A percentile compares a stretch with the other conserved stretches of the same genome.
phyloP scores from a whole-genome alignment of 441 rosid species.

The Codiaeum variegatum region DNA sequence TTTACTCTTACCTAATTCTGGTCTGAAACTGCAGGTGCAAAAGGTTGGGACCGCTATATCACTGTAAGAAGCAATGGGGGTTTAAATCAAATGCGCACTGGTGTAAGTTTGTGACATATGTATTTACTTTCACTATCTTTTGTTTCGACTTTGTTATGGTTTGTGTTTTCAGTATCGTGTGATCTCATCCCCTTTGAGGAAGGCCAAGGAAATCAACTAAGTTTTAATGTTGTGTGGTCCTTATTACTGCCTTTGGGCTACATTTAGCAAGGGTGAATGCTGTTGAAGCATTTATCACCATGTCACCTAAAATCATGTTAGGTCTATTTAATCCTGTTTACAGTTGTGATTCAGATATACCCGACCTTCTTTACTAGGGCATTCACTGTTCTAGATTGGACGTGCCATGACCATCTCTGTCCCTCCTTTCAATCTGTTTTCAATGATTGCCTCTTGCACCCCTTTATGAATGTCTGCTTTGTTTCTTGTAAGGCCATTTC shows the following conservation, averaged over 20 bases:
- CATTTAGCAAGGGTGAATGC: background rate
- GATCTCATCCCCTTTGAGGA: background rate
- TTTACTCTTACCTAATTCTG: background rate
- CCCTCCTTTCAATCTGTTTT: background rate
- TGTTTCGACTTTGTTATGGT: background rate
- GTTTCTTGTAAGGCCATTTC: background rate
- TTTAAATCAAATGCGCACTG: conserved; percentile 94
- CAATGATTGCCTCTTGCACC: background rate
- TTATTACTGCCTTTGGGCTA: background rate
- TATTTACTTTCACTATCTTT: background rate
- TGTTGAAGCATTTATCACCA: background rate
- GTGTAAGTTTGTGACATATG: conserved; percentile 49
- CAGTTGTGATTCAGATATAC: too few relatives aligned
- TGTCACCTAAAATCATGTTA: background rate
- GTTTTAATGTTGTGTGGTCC: background rate
- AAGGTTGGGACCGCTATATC: conserved; percentile 51
- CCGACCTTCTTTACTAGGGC: background rate
- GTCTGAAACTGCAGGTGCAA: conserved; percentile 42
- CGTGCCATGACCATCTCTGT: background rate
- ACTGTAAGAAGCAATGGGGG: conserved; percentile 97
- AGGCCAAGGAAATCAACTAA: background rate
- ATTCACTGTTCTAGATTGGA: background rate
- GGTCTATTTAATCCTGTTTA: background rate
- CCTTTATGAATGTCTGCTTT: background rate
- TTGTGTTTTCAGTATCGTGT: background rate